A percentile compares a stretch with the other conserved stretches of the same genome.
These are phyloP conservation scores for Biscogniauxia mediterranea DNA, from an alignment of 2,329 filamentous ascomycete genomes.

Conservation along the genomic window DNA sequence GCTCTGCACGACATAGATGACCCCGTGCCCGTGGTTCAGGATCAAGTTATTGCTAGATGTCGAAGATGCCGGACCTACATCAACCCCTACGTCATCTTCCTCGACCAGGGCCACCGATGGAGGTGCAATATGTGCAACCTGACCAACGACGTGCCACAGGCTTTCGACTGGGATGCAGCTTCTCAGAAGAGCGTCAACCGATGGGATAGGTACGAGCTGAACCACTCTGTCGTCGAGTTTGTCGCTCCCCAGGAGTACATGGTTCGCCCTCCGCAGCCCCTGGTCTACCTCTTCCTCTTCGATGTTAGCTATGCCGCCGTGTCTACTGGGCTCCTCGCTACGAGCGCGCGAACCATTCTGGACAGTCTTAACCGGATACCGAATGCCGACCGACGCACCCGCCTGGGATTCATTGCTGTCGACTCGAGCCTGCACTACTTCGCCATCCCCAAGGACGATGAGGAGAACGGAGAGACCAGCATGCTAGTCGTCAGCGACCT, in stretches of 20 bases:
- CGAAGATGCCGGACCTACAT: conserved; percentile 95
- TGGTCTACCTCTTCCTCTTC: conserved; percentile 94
- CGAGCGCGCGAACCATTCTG: conserved; percentile 86
- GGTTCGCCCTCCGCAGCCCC: conserved; percentile 92
- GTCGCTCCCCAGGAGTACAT: conserved; percentile 99
- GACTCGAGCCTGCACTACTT: conserved; percentile 97
- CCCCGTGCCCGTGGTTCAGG: conserved; percentile 84
- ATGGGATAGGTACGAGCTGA: conserved; percentile 89
- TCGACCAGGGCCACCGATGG: conserved; percentile 97
- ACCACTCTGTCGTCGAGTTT: conserved; percentile 96
- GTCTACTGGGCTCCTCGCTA: conserved; percentile 86
- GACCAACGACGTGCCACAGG: conserved; percentile 98
- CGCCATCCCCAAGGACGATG: conserved; percentile 83
- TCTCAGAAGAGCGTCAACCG: conserved; percentile 88
- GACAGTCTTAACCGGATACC: conserved; percentile 96
- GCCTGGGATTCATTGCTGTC: conserved; percentile 91
- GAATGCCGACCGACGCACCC: conserved; percentile 91
- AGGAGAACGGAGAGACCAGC: conserved; percentile 78
- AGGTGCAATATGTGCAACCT: conserved; percentile 99
- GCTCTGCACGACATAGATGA: conserved; percentile 92
- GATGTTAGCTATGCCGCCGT: conserved; percentile 91
- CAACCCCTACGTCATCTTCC: conserved; percentile 93
- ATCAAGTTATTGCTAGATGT: conserved; percentile 96
- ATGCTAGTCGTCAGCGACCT: conserved; percentile 95
- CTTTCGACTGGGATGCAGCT: conserved; percentile 95